Conservation (phyloP, 2,329 filamentous ascomycete species). For the Paecilomyces fulvus region DNA sequence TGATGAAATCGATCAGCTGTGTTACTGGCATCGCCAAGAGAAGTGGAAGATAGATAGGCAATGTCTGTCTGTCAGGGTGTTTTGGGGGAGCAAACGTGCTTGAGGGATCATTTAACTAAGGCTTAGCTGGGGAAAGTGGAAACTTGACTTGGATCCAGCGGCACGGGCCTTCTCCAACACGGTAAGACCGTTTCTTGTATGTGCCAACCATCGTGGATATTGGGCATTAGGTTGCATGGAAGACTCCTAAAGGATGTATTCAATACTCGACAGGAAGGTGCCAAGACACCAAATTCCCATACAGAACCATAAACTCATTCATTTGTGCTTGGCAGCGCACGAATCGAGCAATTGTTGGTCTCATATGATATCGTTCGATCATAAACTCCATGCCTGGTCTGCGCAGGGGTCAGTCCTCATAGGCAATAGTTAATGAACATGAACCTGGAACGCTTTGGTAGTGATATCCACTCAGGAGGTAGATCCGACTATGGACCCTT, state of each 20-base stretch:
- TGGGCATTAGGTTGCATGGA: neutral
- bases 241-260: neutral
- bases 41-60: neutral
- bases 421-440: neutral
- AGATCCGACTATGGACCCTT: neutral
- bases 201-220: neutral
- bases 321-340: neutral
- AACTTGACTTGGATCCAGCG: neutral
- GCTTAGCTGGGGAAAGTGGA: neutral
- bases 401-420: neutral
- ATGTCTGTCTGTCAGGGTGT: neutral
- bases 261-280: neutral
- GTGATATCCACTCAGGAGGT: neutral
- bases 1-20: neutral
- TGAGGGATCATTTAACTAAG: neutral
- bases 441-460: neutral
- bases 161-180: neutral
- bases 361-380: neutral
- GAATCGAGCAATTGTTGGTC: neutral
- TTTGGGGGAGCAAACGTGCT: neutral
- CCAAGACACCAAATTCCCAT: neutral
- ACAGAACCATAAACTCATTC: neutral
- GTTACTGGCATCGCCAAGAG: neutral
- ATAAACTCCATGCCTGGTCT: neutral
- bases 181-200: neutral